Conservation (phyloP, 1,284 basidiomycete species). For the Cryptococcus deneoformans region DNA sequence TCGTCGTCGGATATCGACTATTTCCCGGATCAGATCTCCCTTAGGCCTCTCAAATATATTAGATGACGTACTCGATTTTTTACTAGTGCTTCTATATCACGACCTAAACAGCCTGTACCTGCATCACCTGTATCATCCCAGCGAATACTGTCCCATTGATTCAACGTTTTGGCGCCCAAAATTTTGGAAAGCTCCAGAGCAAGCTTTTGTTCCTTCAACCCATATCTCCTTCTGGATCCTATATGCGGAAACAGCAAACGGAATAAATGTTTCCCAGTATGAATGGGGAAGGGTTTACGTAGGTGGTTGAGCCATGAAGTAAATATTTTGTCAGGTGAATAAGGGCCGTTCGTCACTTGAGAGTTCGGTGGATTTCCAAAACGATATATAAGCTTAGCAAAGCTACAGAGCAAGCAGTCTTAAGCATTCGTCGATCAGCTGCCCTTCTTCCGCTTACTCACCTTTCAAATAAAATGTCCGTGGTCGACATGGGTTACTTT, state of each 20-base stretch:
- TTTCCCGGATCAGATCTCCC: too few relatives aligned
- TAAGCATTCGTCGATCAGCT: too few relatives aligned
- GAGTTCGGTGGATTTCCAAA: neutral
- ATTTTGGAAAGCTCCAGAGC: constrained; percentile 57
- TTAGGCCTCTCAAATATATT: too few relatives aligned
- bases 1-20: constrained; percentile 1
- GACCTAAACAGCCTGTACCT: constrained; percentile 65
- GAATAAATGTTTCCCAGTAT: constrained; percentile 54
- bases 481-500: too few relatives aligned
- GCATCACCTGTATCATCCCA: constrained; percentile 30
- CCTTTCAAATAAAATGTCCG: too few relatives aligned
- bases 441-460: too few relatives aligned
- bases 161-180: constrained; percentile 54
- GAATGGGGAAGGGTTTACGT: constrained; percentile 19
- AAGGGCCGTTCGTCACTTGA: neutral
- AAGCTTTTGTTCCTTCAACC: constrained; percentile 69
- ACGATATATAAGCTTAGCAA: too few relatives aligned
- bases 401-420: too few relatives aligned
- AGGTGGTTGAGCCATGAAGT: constrained; percentile 36
- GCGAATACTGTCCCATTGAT: constrained; percentile 54
- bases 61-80: neutral
- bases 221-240: constrained; percentile 65
- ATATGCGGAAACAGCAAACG: constrained; percentile 78
- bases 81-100: constrained; percentile 55
- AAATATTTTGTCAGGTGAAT: constrained; percentile 30